Evolutionary conservation across 2,329 filamentous ascomycete species (phyloP), one percentile per base, ranked within the genome.

Genomic region (Chaetomium sp.): DNA sequence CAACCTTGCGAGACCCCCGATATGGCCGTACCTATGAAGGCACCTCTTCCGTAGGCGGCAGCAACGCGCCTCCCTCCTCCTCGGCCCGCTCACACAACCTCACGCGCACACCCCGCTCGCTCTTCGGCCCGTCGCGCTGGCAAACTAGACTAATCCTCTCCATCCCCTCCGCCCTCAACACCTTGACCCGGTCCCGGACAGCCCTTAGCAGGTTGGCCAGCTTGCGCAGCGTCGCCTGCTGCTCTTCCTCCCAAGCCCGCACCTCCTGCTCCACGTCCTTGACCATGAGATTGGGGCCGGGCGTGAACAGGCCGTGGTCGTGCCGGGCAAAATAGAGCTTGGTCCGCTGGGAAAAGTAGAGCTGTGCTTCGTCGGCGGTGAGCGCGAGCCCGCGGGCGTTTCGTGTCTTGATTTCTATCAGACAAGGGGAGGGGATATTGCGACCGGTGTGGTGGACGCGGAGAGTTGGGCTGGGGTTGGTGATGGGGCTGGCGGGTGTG

Each of bases 401-500:
- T n/a, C 60, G 64, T 2, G 70, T 72, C 31, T 72, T 72, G 35
- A 72, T 33, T 33, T 72, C 70, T 21, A 72, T 19, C 12, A 70
- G 65, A 33, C 68, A 68, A 5, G 12, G 5, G 0, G 63, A n/a
- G 2, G 70, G 65, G 3, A 70, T 59, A 21, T n/a, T 1, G 19
- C 57, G 64, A 16, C 67, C 67, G 29, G 55, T 38, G 51, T 56
- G 68, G 42, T 65, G 57, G 31, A 66, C 27, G 61, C 21, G 21
- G 64, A 59, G 23, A 50, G 56, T 53, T 23, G 62, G 31, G 25
- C 27, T 53, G 13, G 54, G 3, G 33, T 35, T 6, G n/a, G 13
- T 13, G 56, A 8, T 21, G 45, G 35, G 54, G 55, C 38, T 7
- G 31, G 16, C 2, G 23, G 38, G 27, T 3, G 42, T 21, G 29